A percentile compares a stretch with the other conserved stretches of the same genome.
Conservation (phyloP, 768 basidiomycete genomes). For the Lactifluus piperatus region DNA sequence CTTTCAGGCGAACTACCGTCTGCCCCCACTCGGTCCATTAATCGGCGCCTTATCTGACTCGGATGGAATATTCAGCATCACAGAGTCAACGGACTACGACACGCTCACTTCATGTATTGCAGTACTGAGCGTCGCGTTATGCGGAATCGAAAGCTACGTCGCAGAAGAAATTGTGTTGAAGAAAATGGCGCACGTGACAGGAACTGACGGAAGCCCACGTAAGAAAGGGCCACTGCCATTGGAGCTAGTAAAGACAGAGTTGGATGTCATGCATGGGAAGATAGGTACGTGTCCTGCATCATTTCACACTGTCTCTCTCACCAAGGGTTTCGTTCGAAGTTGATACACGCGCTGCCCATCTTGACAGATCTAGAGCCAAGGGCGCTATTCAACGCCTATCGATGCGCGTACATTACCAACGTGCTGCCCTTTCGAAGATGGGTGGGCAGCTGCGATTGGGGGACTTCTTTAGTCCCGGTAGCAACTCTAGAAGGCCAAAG, state of each 20-base stretch:
- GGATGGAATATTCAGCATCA: slow-evolving; percentile 27
- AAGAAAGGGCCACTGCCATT: slow-evolving; percentile 36
- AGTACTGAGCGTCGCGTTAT: slow-evolving; percentile 51
- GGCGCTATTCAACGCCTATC: slow-evolving; percentile 55
- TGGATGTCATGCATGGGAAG: slow-evolving; percentile 48
- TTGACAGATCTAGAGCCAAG: slow-evolving; percentile 70
- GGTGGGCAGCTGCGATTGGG: slow-evolving; percentile 9
- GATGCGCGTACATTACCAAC: slow-evolving; percentile 58
- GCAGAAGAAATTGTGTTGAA: slow-evolving; percentile 31
- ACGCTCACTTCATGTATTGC: slow-evolving; percentile 45
- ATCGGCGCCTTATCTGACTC: slow-evolving; percentile 42
- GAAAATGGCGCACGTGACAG: background rate
- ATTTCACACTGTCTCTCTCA: background rate
- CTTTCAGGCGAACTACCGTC: slow-evolving; percentile 26
- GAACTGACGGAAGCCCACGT: slow-evolving; percentile 22
- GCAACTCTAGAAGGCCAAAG: slow-evolving; percentile 6
- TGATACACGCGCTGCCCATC: slow-evolving; percentile 64
- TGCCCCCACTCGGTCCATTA: slow-evolving; percentile 45
- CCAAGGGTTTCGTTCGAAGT: slow-evolving; percentile 30
- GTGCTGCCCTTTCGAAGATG: slow-evolving; percentile 28
- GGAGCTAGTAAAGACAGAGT: slow-evolving; percentile 36
- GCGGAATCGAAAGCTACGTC: slow-evolving; percentile 50
- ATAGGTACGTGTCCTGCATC: slow-evolving; percentile 42
- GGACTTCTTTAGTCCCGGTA: slow-evolving; percentile 8
- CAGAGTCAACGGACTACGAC: slow-evolving; percentile 43